Percentiles rank a stretch among this genome's conserved stretches.
Evolutionary conservation across 1,139 yeast species (phyloP).

Genomic region (Taphrina communis): DNA sequence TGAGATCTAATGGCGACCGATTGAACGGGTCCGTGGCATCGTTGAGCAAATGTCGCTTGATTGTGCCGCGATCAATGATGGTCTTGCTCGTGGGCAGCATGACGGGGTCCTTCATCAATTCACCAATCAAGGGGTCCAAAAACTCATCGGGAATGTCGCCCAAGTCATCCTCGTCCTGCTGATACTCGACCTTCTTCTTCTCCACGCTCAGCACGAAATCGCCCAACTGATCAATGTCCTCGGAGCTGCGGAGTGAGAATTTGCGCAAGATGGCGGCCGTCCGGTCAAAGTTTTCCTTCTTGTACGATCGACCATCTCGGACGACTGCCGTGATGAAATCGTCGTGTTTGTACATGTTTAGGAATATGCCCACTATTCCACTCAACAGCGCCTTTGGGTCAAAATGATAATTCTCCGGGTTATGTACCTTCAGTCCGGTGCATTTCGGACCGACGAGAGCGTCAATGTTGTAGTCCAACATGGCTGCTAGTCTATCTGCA

Average conservation of each 20-base stretch:
- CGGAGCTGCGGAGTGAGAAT: slow-evolving; percentile 61
- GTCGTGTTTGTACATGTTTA: slow-evolving; percentile 67
- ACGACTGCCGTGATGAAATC: slow-evolving; percentile 82
- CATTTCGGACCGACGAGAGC: slow-evolving; percentile 95
- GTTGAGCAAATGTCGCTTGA: slow-evolving; percentile 89
- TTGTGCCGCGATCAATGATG: slow-evolving; percentile 85
- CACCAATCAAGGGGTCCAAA: slow-evolving; percentile 94
- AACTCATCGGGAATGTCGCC: slow-evolving; percentile 97
- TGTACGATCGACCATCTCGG: slow-evolving; percentile 86
- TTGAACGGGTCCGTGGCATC: slow-evolving; percentile 98
- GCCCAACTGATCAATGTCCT: slow-evolving; percentile 60
- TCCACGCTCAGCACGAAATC: slow-evolving; percentile 71
- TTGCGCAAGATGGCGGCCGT: slow-evolving; percentile 71
- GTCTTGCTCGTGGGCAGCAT: slow-evolving; percentile 83
- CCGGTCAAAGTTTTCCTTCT: slow-evolving; percentile 66
- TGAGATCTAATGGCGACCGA: slow-evolving; percentile 84
- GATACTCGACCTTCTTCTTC: slow-evolving; percentile 57
- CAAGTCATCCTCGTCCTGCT: slow-evolving; percentile 65
- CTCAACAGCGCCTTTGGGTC: slow-evolving; percentile 75
- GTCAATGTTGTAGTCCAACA: slow-evolving; percentile 88
- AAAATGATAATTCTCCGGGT: slow-evolving; percentile 83
- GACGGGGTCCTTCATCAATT: slow-evolving; percentile 95
- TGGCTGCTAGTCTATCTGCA: slow-evolving; percentile 91
- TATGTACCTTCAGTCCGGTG: slow-evolving; percentile 79
- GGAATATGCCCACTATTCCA: slow-evolving; percentile 74